Evolutionary conservation across 768 basidiomycete genomes (phyloP), one percentile per base, ranked within the genome.

Genomic region (Tricholomella constricta): DNA sequence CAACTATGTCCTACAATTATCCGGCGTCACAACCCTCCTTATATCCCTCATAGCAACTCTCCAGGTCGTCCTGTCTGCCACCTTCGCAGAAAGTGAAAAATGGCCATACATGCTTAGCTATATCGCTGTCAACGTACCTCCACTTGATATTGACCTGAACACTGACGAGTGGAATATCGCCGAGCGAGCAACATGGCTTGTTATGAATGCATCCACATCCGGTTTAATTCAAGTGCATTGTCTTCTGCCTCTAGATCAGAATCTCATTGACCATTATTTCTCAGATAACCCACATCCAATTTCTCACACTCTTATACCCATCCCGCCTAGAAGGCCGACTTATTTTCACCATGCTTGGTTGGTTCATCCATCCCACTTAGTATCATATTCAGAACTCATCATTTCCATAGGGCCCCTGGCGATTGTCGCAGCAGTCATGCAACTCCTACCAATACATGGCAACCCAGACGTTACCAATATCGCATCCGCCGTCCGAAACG

Each of bases 61-160:
- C 42, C 82, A 85, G 64, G 81, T 94, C 59, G 79, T 96, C 17
- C 76, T 96, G 6, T 72, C 79, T 2, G 73, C 80, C 0, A 74
- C 86, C 1, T 68, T 80, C 3, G 61, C 72, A 2, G 83, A 89
- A 64, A 91, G 89, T 60, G 76, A 81, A 57, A 72, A 75, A 36
- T 97, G 94, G 94, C 95, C 97, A 0, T 99, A 94, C 69, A 96
- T 97, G 91, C 83, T 98, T 35, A 88, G 87, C 62, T 99, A 97
- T 63, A 79, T 98, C 49, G 85, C 91, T 6, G 83, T 95, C 32
- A 78, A 84, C 55, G 84, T 94, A 0, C 91, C 91, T 4, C 84
- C 84, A 15, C 64, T 75, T 19, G 72, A 72, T 45, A 54, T 63
- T 15, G 63, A 69, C 31, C 56, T 56, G 9, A 63, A 70, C 17